phyloP scores from a whole-genome alignment of 306 rosid species.

The Sindora glabra region DNA sequence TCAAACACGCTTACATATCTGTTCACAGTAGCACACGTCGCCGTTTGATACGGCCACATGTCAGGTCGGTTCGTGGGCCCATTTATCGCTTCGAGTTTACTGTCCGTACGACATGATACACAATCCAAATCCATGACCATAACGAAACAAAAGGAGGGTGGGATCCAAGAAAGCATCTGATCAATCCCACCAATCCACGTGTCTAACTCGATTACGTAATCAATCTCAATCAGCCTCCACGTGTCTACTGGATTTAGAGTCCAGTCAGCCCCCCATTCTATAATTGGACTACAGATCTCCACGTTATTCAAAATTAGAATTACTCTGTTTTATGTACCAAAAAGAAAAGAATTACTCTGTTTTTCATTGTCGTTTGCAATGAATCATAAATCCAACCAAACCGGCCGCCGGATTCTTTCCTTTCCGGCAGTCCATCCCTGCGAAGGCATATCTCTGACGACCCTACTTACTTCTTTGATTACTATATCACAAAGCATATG shows the following conservation, averaged over 20 bases:
- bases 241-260: neutral
- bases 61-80: conserved; percentile 31
- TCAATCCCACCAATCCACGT: conserved; percentile 27
- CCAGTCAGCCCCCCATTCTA: neutral
- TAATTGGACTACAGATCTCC: neutral
- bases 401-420: conserved; percentile 54
- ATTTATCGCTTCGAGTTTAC: neutral
- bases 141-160: no score
- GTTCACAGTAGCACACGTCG: conserved; percentile 20
- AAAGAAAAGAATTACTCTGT: no score
- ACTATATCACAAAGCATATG: conserved; percentile 38
- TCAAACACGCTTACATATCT: neutral
- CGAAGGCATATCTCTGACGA: conserved; percentile 27
- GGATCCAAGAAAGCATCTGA: neutral
- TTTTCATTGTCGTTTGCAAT: conserved; percentile 16
- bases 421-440: conserved; percentile 85
- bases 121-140: neutral
- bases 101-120: neutral
- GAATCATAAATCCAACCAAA: conserved; percentile 6
- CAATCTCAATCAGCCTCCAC: no score
- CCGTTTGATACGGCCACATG: conserved; percentile 25
- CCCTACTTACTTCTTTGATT: conserved; percentile 48
- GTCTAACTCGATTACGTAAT: no score
- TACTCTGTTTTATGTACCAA: no score
- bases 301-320: neutral